Evolutionary conservation across 306 rosid species (phyloP).

Genomic region (Hippophae gyantsensis): DNA sequence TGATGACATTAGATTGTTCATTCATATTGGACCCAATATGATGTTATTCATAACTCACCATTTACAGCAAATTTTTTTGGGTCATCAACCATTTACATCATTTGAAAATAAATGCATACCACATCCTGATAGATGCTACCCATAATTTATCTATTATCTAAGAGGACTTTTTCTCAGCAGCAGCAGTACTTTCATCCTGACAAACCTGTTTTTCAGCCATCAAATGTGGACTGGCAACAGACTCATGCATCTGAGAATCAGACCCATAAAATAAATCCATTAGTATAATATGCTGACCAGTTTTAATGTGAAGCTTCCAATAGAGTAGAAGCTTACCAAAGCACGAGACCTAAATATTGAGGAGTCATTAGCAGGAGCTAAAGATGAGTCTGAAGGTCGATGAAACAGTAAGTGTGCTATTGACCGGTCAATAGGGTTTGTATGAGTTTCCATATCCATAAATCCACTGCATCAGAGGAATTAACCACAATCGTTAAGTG

Average conservation of each 20-base stretch:
- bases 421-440: conserved; percentile 84
- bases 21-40: too few relatives aligned
- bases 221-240: conserved; percentile 30
- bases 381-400: conserved; percentile 52
- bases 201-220: conserved; percentile 39
- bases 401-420: conserved; percentile 83
- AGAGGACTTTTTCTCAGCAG: conserved; percentile 19
- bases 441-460: conserved; percentile 63
- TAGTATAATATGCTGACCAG: neutral
- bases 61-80: too few relatives aligned
- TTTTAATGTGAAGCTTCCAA: conserved; percentile 2
- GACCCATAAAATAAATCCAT: conserved; percentile 23
- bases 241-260: conserved; percentile 34
- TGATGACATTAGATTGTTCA: too few relatives aligned
- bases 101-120: too few relatives aligned
- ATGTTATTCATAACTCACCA: too few relatives aligned
- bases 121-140: neutral
- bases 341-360: conserved; percentile 28
- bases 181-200: conserved; percentile 33
- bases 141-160: conserved; percentile 11
- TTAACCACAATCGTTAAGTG: conserved; percentile 17
- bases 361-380: conserved; percentile 20
- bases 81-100: too few relatives aligned
- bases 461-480: conserved; percentile 50
- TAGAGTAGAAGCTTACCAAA: conserved; percentile 36